Evolutionary conservation across 805 yeast genomes (phyloP).

Genomic region (Ogataea methanolica): DNA sequence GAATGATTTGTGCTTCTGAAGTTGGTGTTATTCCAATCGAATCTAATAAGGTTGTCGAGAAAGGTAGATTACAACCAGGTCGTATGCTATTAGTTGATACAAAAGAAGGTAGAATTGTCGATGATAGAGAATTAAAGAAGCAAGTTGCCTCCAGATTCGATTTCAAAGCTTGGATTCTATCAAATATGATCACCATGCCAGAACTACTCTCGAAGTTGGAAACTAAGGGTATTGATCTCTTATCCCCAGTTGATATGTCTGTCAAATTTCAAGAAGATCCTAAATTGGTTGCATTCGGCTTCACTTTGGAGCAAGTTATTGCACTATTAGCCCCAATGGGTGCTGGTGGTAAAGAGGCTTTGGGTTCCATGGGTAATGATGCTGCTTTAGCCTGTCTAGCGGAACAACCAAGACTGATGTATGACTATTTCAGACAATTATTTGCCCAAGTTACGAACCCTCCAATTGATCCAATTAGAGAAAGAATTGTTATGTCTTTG

Average conservation of each 20-base stretch:
- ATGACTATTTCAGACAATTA: conserved; percentile 91
- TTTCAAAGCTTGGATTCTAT: conserved; percentile 89
- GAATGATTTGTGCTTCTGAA: conserved; percentile 97
- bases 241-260: conserved; percentile 25
- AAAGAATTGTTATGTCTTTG: conserved; percentile 92
- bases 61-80: conserved; percentile 95
- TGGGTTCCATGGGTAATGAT: conserved; percentile 99
- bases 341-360: conserved; percentile 81
- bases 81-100: conserved; percentile 95
- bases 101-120: conserved; percentile 86
- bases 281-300: conserved; percentile 80
- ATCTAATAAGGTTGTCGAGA: conserved; percentile 73
- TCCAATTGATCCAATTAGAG: conserved; percentile 97
- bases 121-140: conserved; percentile 81
- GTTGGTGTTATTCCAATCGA: conserved; percentile 94
- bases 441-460: conserved; percentile 99
- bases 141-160: conserved; percentile 79
- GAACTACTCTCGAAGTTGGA: conserved; percentile 63
- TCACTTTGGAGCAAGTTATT: conserved; percentile 89
- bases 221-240: conserved; percentile 30
- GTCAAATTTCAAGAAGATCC: conserved; percentile 73
- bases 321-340: conserved; percentile 92
- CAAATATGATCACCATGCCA: conserved; percentile 79
- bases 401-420: conserved; percentile 84
- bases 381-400: conserved; percentile 92